These are phyloP conservation scores for Blastocladiella britannica DNA, from an alignment of 192 early-diverging fungal genomes.

Conservation along the genomic window DNA sequence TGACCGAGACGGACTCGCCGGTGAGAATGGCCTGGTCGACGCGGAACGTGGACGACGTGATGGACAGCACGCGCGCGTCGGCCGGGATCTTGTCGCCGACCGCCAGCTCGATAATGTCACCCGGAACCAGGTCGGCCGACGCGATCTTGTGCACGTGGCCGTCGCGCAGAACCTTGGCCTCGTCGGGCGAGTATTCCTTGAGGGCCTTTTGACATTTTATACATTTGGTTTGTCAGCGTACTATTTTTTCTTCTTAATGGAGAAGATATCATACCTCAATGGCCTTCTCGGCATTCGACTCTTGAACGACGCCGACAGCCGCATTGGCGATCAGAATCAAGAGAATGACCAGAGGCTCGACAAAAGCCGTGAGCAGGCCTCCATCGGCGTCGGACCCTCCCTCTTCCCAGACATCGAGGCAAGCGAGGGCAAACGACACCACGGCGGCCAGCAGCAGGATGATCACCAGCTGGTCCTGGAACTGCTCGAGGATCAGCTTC, in stretches of 20 bases:
- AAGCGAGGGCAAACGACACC: conserved; percentile 80
- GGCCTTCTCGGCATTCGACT: conserved; percentile 88
- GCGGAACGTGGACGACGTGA: conserved; percentile 68
- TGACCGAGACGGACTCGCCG: conserved; percentile 81
- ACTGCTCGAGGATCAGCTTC: conserved; percentile 87
- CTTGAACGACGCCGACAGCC: conserved; percentile 88
- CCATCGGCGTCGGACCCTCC: conserved; percentile 1
- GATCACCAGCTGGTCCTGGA: conserved; percentile 94
- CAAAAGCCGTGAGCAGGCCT: conserved; percentile 58
- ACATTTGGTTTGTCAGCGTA: no score
- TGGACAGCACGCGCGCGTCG: conserved; percentile 64
- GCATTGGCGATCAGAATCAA: conserved; percentile 96
- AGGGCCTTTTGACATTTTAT: conserved; percentile 70
- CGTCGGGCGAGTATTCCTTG: conserved; percentile 88
- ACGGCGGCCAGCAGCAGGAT: conserved; percentile 79
- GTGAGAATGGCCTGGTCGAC: conserved; percentile 90
- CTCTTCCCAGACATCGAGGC: conserved; percentile 54
- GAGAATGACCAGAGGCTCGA: conserved; percentile 94
- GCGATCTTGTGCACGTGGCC: conserved; percentile 42
- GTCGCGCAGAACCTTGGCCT: conserved; percentile 71
- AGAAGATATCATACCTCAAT: conserved; percentile 58
- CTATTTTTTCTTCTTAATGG: no score
- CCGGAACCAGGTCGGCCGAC: conserved; percentile 74
- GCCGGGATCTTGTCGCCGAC: conserved; percentile 95
- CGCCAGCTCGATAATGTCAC: conserved; percentile 77